A percentile compares a stretch with the other conserved stretches of the same genome.
Conservation (phyloP, 106 monocot genomes). For the Triglochin maritima region DNA sequence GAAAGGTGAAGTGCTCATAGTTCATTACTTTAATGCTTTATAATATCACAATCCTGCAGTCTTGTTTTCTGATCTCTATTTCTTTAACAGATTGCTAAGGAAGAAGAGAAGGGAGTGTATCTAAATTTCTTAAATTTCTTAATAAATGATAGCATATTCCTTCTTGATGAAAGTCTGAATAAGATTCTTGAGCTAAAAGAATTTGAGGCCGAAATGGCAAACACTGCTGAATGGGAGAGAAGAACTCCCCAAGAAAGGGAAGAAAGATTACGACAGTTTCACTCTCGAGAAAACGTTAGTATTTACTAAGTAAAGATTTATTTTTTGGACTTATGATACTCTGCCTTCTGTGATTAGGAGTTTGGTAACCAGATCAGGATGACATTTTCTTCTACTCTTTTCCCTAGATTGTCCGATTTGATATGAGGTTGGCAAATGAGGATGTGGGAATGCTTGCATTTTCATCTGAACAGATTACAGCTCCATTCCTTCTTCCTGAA, state of each 20-base stretch:
- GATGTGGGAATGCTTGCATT: conserved; percentile 92
- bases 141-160: conserved; percentile 98
- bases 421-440: conserved; percentile 98
- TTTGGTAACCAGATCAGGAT: background rate
- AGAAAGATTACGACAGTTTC: conserved; percentile 70
- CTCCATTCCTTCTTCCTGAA: conserved; percentile 94
- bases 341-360: background rate
- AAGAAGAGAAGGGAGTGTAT: conserved; percentile 98
- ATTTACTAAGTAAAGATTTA: background rate
- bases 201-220: conserved; percentile 90
- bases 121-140: conserved; percentile 96
- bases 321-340: background rate
- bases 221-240: conserved; percentile 78
- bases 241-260: conserved; percentile 89
- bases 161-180: conserved; percentile 99
- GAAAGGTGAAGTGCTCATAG: conserved; percentile 33
- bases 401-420: conserved; percentile 75
- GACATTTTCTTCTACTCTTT: background rate
- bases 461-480: conserved; percentile 90
- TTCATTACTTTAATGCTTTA: background rate
- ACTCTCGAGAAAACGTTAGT: conserved; percentile 80
- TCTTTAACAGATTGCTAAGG: conserved; percentile 68
- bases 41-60: background rate
- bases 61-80: background rate
- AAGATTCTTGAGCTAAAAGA: conserved; percentile 96